Percentiles rank a stretch among this genome's conserved stretches.
These are phyloP conservation scores for Trichoderma semiorbis DNA, from an alignment of 2,329 filamentous ascomycete species.

Conservation along the genomic window DNA sequence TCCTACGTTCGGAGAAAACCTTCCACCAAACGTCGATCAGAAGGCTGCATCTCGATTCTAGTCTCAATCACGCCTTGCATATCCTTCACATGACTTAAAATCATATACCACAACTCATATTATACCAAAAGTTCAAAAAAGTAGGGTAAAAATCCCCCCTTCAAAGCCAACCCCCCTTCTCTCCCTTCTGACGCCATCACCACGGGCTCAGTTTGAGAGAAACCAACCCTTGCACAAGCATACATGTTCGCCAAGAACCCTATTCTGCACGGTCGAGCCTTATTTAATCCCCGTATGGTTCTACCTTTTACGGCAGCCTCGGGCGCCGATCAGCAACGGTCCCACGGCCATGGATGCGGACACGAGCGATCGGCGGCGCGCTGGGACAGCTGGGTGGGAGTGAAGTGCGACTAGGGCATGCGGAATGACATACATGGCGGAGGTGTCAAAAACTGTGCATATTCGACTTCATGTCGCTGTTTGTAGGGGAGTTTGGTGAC, in stretches of 20 bases:
- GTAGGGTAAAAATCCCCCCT: not conserved
- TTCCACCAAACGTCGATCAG: not conserved
- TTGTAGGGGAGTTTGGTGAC: not conserved
- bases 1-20: not conserved
- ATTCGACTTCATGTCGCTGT: not conserved
- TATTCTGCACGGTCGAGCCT: not conserved
- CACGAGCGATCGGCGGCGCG: constrained; percentile 2
- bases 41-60: not conserved
- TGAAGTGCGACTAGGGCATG: not conserved
- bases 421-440: constrained; percentile 2
- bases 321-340: not conserved
- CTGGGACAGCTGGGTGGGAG: not conserved
- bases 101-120: not conserved
- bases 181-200: not conserved
- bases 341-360: not conserved
- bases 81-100: not conserved
- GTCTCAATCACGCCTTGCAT: not conserved
- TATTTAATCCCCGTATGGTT: not conserved
- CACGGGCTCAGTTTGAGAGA: too few relatives aligned
- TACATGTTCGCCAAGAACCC: not conserved
- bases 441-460: not conserved
- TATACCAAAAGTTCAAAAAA: not conserved
- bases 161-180: not conserved
- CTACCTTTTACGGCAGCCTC: not conserved
- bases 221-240: not conserved